Conservation (phyloP, 805 yeast species). For the Monosporozyma yasuniensis region DNA sequence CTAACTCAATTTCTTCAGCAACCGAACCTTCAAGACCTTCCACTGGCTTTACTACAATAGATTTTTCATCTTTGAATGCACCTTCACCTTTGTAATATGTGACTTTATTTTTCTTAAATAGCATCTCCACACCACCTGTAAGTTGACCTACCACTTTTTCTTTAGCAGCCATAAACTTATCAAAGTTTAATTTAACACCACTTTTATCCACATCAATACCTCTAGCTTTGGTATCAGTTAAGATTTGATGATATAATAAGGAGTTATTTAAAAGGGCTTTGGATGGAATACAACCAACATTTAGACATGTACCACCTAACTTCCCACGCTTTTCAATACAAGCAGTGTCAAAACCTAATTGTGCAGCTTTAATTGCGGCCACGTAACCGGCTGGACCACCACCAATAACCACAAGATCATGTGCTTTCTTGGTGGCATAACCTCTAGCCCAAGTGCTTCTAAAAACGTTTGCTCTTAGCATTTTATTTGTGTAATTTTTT, state of each 20-base stretch:
- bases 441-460: not conserved
- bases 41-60: constrained; percentile 70
- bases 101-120: constrained; percentile 92
- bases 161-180: constrained; percentile 80
- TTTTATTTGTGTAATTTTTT: not conserved
- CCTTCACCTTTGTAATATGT: constrained; percentile 92
- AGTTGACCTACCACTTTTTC: constrained; percentile 81
- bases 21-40: constrained; percentile 73
- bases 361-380: constrained; percentile 98
- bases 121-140: constrained; percentile 89
- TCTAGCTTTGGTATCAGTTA: constrained; percentile 73
- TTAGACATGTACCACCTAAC: constrained; percentile 96
- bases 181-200: constrained; percentile 68
- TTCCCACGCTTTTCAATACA: constrained; percentile 95
- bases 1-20: constrained; percentile 51
- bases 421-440: constrained; percentile 38
- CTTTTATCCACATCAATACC: constrained; percentile 70
- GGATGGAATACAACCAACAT: constrained; percentile 98
- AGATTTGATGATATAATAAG: constrained; percentile 80
- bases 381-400: constrained; percentile 99
- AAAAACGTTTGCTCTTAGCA: not conserved
- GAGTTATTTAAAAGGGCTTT: constrained; percentile 93
- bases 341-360: constrained; percentile 87
- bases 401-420: constrained; percentile 91
- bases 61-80: constrained; percentile 73